Evolutionary conservation across 306 rosid genomes (phyloP).

Genomic region (Trifolium pratense): DNA sequence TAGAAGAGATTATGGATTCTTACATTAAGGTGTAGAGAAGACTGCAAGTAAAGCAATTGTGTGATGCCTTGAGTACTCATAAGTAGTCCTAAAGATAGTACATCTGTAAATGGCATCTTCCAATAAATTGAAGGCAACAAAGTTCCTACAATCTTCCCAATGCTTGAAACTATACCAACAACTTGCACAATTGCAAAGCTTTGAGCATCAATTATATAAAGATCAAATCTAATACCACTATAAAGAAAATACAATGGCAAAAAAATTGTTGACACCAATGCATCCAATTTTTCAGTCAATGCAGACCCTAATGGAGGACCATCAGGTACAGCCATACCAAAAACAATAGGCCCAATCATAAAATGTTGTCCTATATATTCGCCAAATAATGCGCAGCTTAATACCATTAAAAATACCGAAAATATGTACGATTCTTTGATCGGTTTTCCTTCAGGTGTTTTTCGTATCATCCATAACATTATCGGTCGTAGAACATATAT

Average conservation of each 20-base stretch:
- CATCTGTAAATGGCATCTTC: slow-evolving; percentile 50
- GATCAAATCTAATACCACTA: slow-evolving; percentile 43
- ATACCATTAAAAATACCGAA: slow-evolving; percentile 48
- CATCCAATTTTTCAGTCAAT: slow-evolving; percentile 57
- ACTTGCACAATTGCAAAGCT: slow-evolving; percentile 31
- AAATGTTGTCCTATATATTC: slow-evolving; percentile 58
- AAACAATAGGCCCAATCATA: slow-evolving; percentile 53
- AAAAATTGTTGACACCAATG: slow-evolving; percentile 35
- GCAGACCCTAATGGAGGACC: slow-evolving; percentile 70
- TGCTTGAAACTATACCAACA: slow-evolving; percentile 40
- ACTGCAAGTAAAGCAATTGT: slow-evolving; percentile 48
- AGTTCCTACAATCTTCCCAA: slow-evolving; percentile 57
- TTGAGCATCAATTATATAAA: not conserved
- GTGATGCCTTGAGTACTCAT: slow-evolving; percentile 65
- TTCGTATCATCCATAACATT: slow-evolving; percentile 51
- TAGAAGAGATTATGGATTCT: slow-evolving; percentile 7
- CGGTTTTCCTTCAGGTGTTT: slow-evolving; percentile 40
- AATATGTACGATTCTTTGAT: slow-evolving; percentile 42
- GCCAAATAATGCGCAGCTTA: slow-evolving; percentile 40
- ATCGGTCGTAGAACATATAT: slow-evolving; percentile 44
- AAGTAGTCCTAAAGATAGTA: slow-evolving; percentile 55
- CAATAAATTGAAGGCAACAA: slow-evolving; percentile 61
- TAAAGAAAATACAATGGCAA: slow-evolving; percentile 57
- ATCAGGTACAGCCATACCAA: slow-evolving; percentile 67
- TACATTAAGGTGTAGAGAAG: slow-evolving; percentile 40